Evolutionary conservation across 805 yeast species (phyloP).

Genomic region (Candida nitratophila): DNA sequence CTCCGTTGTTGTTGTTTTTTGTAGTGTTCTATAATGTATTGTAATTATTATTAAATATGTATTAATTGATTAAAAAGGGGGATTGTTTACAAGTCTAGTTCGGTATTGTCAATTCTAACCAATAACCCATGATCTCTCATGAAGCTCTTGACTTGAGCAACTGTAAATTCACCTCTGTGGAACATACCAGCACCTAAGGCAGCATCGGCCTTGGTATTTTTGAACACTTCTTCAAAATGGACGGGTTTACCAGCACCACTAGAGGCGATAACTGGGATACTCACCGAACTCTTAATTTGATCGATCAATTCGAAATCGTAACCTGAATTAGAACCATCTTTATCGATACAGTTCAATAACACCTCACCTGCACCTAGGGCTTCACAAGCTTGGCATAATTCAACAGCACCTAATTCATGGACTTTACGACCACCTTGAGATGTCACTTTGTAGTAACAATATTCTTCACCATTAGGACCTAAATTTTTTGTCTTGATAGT

Average conservation of each 20-base stretch:
- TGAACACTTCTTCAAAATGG: slow-evolving; percentile 86
- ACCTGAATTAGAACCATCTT: slow-evolving; percentile 95
- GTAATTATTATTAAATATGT: neutral
- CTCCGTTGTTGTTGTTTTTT: neutral
- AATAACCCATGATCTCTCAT: slow-evolving; percentile 54
- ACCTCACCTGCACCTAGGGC: slow-evolving; percentile 95
- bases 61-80: neutral
- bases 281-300: slow-evolving; percentile 69
- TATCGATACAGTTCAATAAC: slow-evolving; percentile 87
- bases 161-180: slow-evolving; percentile 91
- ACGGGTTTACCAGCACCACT: slow-evolving; percentile 95
- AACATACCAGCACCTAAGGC: slow-evolving; percentile 99
- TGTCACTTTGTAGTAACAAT: slow-evolving; percentile 92
- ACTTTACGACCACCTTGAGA: slow-evolving; percentile 92
- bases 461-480: slow-evolving; percentile 87
- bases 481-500: slow-evolving; percentile 55
- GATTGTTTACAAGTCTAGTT: neutral
- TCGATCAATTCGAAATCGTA: slow-evolving; percentile 80
- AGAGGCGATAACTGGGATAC: slow-evolving; percentile 93
- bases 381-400: slow-evolving; percentile 83
- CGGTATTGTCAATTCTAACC: slow-evolving; percentile 56
- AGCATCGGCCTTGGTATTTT: slow-evolving; percentile 81
- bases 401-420: slow-evolving; percentile 85
- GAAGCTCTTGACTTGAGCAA: slow-evolving; percentile 70
- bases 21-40: neutral